Conservation (phyloP, 495 filamentous ascomycete genomes). For the Penicillium macrosclerotiorum region DNA sequence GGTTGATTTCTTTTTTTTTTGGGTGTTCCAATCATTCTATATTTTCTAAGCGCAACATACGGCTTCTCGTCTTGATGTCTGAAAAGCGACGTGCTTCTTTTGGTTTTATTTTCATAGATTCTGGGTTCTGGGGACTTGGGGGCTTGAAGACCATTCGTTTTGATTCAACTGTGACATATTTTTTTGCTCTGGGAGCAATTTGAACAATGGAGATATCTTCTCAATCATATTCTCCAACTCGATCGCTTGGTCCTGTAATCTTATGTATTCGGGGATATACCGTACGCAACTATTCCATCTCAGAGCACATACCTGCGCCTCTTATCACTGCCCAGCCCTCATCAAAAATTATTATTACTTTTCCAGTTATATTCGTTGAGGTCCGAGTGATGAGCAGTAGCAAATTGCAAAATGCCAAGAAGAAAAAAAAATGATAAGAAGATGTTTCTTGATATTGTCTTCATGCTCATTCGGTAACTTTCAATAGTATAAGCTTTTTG, state of each 20-base stretch:
- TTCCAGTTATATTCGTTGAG: no score
- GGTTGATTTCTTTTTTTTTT: conserved; percentile 33
- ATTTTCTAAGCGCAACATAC: conserved; percentile 25
- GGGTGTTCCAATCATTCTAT: conserved; percentile 28
- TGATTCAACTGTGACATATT: conserved; percentile 20
- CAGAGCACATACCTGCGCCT: no score
- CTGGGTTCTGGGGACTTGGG: conserved; percentile 5
- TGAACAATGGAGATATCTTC: conserved; percentile 3
- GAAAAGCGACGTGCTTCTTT: conserved; percentile 16
- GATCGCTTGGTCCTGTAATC: background rate
- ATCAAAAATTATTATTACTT: no score
- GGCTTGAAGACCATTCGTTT: conserved; percentile 10
- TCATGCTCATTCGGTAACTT: no score
- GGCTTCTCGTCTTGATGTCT: conserved; percentile 20
- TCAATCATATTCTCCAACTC: background rate
- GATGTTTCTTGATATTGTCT: no score
- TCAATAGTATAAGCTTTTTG: no score
- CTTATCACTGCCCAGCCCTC: no score
- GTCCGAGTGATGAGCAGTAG: no score
- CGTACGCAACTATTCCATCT: no score
- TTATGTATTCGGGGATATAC: no score
- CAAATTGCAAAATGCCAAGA: no score
- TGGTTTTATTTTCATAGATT: conserved; percentile 29
- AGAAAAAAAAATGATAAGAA: no score
- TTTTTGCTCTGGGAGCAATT: conserved; percentile 27